Evolutionary conservation across 2,329 filamentous ascomycete species (phyloP), one percentile per base, ranked within the genome.

Genomic region (Aspergillus brunneoviolaceus): DNA sequence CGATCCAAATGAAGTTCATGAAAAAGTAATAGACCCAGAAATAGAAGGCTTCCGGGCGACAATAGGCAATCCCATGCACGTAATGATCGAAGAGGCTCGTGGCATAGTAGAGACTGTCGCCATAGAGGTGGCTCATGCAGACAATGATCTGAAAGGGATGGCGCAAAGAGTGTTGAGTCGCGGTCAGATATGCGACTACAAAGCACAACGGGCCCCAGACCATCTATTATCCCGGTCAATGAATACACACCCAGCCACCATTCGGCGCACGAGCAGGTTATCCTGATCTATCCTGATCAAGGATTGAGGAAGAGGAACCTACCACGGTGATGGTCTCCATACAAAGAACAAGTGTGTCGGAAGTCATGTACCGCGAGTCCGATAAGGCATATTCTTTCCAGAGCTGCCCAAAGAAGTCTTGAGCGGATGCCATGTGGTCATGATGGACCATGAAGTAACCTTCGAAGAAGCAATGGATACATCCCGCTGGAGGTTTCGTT

Each of bases 321-420:
- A 93, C 89, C 48, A 87, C 87, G 1, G 92, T 96, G 63, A 96
- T 86, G 19, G 84, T 86, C 81, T 96, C 92, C 75, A 96, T 88
- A 74, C 90, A 93, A n/a, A 96, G 80, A 67, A 95, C 92, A 69
- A 96, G 92, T 1, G 88, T 84, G 71, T 95, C 90, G 19, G 87
- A 87, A 2, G 89, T 92, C 67, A 96, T 80, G 71, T 96, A 96
- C 49, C 92, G 84, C 57, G 92, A 96, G 77, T 96, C 92, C 2
- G 90, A 93, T 35, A 93, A 82, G 3, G 90, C 84, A 73, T 96
- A 96, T 76, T 96, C 92, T 73, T 96, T 96, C 92, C 92, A 96
- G 49, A 96, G 81, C 79, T 96, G 91, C 2, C 89, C 91, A 59
- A 93, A 89, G 7, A 95, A 77, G 57, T 88, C 87, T 72, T 92